These are phyloP conservation scores for Epichloe baconii DNA, from an alignment of 2,329 filamentous ascomycete genomes.

Conservation along the genomic window DNA sequence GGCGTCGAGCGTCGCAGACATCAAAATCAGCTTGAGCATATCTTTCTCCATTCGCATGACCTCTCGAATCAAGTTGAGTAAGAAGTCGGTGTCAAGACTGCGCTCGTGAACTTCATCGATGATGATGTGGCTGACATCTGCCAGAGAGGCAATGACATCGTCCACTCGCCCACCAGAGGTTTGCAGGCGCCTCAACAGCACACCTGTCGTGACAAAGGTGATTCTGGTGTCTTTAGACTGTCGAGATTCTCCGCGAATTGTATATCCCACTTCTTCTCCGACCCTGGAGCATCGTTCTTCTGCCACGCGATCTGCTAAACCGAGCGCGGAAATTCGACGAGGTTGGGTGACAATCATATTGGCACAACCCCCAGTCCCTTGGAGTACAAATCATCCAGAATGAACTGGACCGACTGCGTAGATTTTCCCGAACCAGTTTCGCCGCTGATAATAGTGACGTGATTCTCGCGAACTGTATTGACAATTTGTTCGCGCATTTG, in stretches of 20 bases:
- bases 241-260: constrained; percentile 82
- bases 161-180: constrained; percentile 70
- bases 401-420: constrained; percentile 91
- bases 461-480: constrained; percentile 56
- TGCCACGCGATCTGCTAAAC: constrained; percentile 85
- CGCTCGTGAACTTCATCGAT: constrained; percentile 96
- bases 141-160: constrained; percentile 68
- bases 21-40: constrained; percentile 77
- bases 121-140: constrained; percentile 86
- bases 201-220: constrained; percentile 91
- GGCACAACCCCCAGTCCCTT: constrained; percentile 60
- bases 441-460: constrained; percentile 93
- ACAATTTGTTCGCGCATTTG: constrained; percentile 66
- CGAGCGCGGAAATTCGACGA: constrained; percentile 83
- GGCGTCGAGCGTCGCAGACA: constrained; percentile 93
- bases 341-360: constrained; percentile 97
- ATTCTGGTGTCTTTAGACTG: constrained; percentile 65
- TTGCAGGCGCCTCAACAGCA: constrained; percentile 80
- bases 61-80: constrained; percentile 76
- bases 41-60: constrained; percentile 63
- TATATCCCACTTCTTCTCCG: constrained; percentile 81
- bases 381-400: constrained; percentile 80
- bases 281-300: constrained; percentile 75
- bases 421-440: constrained; percentile 96
- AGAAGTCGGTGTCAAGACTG: constrained; percentile 87